These are phyloP conservation scores for Backusella tarrabulga DNA, from an alignment of 192 early-diverging fungal genomes.

Conservation along the genomic window DNA sequence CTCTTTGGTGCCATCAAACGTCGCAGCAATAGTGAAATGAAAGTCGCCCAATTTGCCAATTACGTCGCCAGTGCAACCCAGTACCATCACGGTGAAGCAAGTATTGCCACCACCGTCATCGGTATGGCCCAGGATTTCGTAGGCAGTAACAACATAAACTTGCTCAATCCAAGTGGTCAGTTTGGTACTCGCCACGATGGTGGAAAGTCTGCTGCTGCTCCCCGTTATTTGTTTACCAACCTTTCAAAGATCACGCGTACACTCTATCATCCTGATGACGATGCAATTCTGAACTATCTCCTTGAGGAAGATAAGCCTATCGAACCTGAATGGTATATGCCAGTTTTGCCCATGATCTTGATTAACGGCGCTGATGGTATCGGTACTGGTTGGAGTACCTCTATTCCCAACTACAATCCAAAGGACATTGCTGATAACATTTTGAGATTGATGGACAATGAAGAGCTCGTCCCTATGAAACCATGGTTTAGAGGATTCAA, in stretches of 20 bases:
- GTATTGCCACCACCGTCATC: constrained; percentile 83
- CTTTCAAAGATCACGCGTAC: constrained; percentile 70
- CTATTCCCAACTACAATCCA: constrained; percentile 86
- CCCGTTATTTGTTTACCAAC: constrained; percentile 95
- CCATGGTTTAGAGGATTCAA: constrained; percentile 97
- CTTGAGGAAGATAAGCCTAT: constrained; percentile 88
- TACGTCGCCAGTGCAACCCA: constrained; percentile 86
- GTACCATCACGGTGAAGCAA: constrained; percentile 95
- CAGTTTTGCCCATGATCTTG: constrained; percentile 91
- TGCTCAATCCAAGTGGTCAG: constrained; percentile 83
- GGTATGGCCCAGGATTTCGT: constrained; percentile 94
- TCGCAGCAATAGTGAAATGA: constrained; percentile 80
- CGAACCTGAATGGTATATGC: constrained; percentile 96
- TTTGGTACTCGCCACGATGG: constrained; percentile 91
- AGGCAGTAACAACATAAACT: constrained; percentile 91
- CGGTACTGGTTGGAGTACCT: constrained; percentile 88
- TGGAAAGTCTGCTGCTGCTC: constrained; percentile 92
- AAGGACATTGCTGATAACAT: constrained; percentile 87
- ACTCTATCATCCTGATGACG: constrained; percentile 80
- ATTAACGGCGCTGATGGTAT: constrained; percentile 95
- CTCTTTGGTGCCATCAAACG: constrained; percentile 84
- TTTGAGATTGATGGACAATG: constrained; percentile 70
- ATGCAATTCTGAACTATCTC: constrained; percentile 77
- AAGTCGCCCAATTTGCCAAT: constrained; percentile 85
- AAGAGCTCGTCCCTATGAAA: constrained; percentile 68